Evolutionary conservation across 2,329 filamentous ascomycete genomes (phyloP), one percentile per base, ranked within the genome.

Genomic region (Aspergillus oerlinghausenensis): DNA sequence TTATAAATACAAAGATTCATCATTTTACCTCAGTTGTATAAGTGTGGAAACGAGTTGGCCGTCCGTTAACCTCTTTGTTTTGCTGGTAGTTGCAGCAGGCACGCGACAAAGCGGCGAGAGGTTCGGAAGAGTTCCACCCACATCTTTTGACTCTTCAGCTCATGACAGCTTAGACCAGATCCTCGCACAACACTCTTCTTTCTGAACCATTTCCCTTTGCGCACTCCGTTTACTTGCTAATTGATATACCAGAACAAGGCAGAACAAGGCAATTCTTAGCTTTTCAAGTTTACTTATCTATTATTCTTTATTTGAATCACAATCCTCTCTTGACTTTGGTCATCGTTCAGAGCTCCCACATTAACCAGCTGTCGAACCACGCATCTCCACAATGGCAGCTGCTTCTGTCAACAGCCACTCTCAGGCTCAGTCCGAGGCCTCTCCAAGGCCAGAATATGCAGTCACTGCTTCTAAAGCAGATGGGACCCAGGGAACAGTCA

Each of bases 321-420:
- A 38, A 38, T 19, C 23, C 32, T 48, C 32, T 23, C 49, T 51
- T 48, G 25, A 45, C 50, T 50, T 55, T 28, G 35, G 19, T 49
- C 6, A 32, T 25, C n/a, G 19, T 48, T 25, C 38, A 42, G 19
- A 26, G 19, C 35, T 35, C 23, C 32, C 50, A 43, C 51, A 32
- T 38, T 42, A 49, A 40, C 52, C 29, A 14, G 49, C 17, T 43
- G 38, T 28, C 28, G 14, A 42, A 42, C 29, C 43, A 52, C 32
- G 50, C 32, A 52, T 28, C 63, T 63, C 55, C 68, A 74, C 59
- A 58, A 89, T 92, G 88, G 70, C 74, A 65, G 82, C 90, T 74
- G 80, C 85, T 54, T 70, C 85, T 64, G 74, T 82, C 61, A 80
- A 84, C 67, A 82, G 85, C 73, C 88, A 88, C 76, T 81, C 87